These are phyloP conservation scores for Candida silvicultrix DNA, from an alignment of 805 yeast genomes.

Conservation along the genomic window DNA sequence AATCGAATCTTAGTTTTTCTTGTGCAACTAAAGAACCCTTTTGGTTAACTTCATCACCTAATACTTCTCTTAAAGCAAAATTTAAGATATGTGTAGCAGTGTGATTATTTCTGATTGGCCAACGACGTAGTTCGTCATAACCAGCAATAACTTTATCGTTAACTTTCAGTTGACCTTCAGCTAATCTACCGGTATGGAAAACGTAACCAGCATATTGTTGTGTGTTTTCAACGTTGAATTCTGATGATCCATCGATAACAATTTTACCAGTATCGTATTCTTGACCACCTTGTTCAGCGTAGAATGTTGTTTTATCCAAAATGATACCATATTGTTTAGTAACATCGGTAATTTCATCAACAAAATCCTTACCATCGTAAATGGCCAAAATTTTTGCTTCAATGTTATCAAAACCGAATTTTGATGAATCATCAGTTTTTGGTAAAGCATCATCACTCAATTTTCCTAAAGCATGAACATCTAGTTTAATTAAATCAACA, in stretches of 20 bases:
- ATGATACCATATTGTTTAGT: slow-evolving; percentile 69
- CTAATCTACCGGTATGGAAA: slow-evolving; percentile 83
- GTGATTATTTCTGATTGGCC: slow-evolving; percentile 96
- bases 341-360: slow-evolving; percentile 37
- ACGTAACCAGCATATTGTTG: slow-evolving; percentile 93
- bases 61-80: slow-evolving; percentile 76
- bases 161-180: slow-evolving; percentile 67
- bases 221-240: slow-evolving; percentile 86
- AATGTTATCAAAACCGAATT: slow-evolving; percentile 68
- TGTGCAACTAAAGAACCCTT: slow-evolving; percentile 95
- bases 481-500: slow-evolving; percentile 64
- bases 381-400: slow-evolving; percentile 67
- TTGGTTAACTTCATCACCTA: slow-evolving; percentile 89
- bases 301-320: slow-evolving; percentile 87
- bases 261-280: slow-evolving; percentile 92
- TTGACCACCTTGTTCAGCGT: slow-evolving; percentile 99
- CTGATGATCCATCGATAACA: slow-evolving; percentile 80
- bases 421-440: slow-evolving; percentile 77
- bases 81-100: slow-evolving; percentile 96
- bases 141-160: slow-evolving; percentile 76
- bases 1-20: slow-evolving; percentile 93
- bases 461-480: slow-evolving; percentile 82
- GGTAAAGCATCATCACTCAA: slow-evolving; percentile 59
- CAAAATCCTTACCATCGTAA: slow-evolving; percentile 60
- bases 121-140: slow-evolving; percentile 88